These are phyloP conservation scores for Umbelopsis isabellina DNA, from an alignment of 192 early-diverging fungal species.

Conservation along the genomic window DNA sequence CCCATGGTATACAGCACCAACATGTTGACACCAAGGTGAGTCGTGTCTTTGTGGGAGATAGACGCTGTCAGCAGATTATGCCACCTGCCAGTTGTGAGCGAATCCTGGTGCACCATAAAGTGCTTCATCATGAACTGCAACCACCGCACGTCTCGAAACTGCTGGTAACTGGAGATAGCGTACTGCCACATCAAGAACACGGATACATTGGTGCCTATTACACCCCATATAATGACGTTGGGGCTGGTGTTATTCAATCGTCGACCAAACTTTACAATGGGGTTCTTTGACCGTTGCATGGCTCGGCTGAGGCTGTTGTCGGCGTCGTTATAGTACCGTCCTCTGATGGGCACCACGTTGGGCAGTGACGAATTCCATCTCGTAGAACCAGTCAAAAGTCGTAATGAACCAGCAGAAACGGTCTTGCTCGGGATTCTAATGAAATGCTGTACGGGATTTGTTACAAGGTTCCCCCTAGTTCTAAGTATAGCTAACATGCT, in stretches of 20 bases:
- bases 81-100: slow-evolving; percentile 38
- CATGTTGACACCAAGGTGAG: slow-evolving; percentile 53
- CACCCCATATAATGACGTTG: slow-evolving; percentile 42
- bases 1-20: slow-evolving; percentile 54
- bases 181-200: slow-evolving; percentile 56
- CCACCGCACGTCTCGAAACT: slow-evolving; percentile 43
- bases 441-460: too few species aligned
- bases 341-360: slow-evolving; percentile 20
- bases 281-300: slow-evolving; percentile 20
- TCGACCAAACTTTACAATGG: slow-evolving; percentile 24
- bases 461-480: too few species aligned
- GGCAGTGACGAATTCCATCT: neutral
- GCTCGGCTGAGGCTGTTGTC: slow-evolving; percentile 18
- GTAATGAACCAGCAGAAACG: too few species aligned
- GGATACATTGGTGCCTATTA: slow-evolving; percentile 45
- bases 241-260: slow-evolving; percentile 29
- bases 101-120: slow-evolving; percentile 45
- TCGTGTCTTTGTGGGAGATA: slow-evolving; percentile 47
- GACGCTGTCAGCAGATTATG: slow-evolving; percentile 52
- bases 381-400: too few species aligned
- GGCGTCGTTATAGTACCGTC: slow-evolving; percentile 29
- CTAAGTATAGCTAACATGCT: too few species aligned
- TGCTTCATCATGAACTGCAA: slow-evolving; percentile 48
- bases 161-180: slow-evolving; percentile 38
- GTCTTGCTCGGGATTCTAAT: too few species aligned